Base-by-base conservation (phyloP, 2,329 filamentous ascomycete genomes). In the Ramularia endophylla region DNA sequence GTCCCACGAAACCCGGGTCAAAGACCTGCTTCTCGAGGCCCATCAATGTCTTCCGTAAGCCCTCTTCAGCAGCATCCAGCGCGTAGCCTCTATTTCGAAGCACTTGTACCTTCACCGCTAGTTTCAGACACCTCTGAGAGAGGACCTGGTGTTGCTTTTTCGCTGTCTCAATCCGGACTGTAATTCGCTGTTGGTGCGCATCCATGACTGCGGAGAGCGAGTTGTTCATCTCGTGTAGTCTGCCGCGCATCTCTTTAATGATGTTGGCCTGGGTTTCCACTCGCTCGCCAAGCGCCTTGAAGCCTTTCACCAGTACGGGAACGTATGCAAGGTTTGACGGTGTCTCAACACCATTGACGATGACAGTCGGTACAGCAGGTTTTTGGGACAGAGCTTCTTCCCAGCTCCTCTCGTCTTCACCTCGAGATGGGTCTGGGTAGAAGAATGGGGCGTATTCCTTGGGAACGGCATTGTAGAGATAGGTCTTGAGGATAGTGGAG, bases 381-480 rank as follows among this genome's bases (percentile, higher is more conserved):
- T 89, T 88, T 58, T 84, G 83, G 52, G 83, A 78, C 19, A 90
- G 74, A 0, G 87, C 87, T 54, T 88, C 84, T 57, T 94, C 87
- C 85, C 86, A 94, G 58, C 85, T 85, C 50, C 78, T 76, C 27
- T 82, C 78, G 58, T 89, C 81, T 59, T 92, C 87, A 52, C 77
- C 71, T 8, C 38, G 29, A 9, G 12, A 32, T 1, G 79, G 69
- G 12, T 77, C 72, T 2, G 84, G 84, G 50, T 81, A 77, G 64
- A 85, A 89, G 63, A 84, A 88, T 8, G 84, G 84, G n/a, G 83
- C 81, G 59, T 77, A 75, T 38, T 78, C 76, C 56, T 84, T 78
- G 49, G 84, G 81, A 48, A 89, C 85, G 52, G 85, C 80, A 67
- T 92, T 92, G 73, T 92, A 94, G 63, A 92, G 87, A 69, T 90